Conservation (phyloP, 2,329 filamentous ascomycete genomes). For the Xylaria hypoxylon region DNA sequence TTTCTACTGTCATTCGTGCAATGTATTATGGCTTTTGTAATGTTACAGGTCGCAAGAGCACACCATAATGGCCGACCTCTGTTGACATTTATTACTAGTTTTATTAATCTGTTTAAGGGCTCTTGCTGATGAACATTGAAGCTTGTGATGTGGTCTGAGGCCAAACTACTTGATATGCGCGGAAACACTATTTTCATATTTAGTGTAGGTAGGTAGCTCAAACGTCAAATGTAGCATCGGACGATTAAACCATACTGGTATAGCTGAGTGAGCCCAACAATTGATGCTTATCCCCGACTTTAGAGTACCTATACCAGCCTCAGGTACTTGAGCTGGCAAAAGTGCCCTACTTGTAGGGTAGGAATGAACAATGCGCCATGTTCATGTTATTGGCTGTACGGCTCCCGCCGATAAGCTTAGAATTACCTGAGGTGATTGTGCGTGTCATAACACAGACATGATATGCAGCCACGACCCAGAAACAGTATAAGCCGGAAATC, state of each 20-base stretch:
- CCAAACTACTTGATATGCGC: neutral
- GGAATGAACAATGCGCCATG: neutral
- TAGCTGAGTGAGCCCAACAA: neutral
- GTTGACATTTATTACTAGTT: neutral
- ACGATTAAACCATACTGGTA: constrained; percentile 1
- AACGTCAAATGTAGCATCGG: neutral
- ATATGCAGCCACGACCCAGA: constrained; percentile 2
- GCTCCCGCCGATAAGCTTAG: neutral
- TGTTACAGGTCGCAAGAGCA: neutral
- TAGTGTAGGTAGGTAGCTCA: too few species aligned
- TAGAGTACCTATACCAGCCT: neutral
- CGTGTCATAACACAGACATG: neutral
- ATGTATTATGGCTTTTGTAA: neutral
- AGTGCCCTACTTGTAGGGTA: neutral
- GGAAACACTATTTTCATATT: neutral
- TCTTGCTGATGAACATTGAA: neutral
- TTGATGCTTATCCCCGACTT: constrained; percentile 5
- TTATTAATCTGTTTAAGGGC: neutral
- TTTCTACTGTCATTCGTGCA: neutral
- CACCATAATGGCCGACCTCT: neutral
- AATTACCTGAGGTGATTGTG: neutral
- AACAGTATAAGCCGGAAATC: constrained; percentile 4
- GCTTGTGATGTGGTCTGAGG: neutral
- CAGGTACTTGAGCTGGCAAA: neutral
- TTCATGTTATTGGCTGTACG: neutral